Conservation (phyloP, 768 basidiomycete species). For the Suillus tomentosus region DNA sequence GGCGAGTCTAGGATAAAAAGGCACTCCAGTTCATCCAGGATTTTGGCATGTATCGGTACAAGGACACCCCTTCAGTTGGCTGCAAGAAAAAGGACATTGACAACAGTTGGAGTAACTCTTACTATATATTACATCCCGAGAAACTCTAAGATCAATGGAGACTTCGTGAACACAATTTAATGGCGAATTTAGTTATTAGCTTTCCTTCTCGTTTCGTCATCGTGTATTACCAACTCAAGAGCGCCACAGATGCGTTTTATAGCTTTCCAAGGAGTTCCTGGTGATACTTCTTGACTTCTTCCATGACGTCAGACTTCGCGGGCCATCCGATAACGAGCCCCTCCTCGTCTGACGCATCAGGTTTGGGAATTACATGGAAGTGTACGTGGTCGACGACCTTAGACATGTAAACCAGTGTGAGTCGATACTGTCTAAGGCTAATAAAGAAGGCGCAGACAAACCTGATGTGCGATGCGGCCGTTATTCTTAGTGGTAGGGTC, state of each 20-base stretch:
- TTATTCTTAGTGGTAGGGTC: conserved; percentile 54
- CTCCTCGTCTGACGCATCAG: conserved; percentile 55
- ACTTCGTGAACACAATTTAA: neutral
- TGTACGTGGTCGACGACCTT: conserved; percentile 86
- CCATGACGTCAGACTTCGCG: conserved; percentile 18
- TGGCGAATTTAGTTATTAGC: neutral
- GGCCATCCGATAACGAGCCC: conserved; percentile 84
- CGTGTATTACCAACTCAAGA: neutral
- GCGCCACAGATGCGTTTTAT: neutral
- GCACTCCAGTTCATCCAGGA: no score
- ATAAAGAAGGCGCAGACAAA: conserved; percentile 20
- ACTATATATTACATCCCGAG: neutral
- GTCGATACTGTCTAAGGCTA: neutral
- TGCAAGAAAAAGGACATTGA: no score
- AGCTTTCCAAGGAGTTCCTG: conserved; percentile 21
- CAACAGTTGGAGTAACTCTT: no score
- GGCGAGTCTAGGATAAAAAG: neutral
- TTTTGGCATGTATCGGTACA: no score
- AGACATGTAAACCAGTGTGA: neutral
- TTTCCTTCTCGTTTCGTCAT: neutral
- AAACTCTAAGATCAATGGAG: neutral
- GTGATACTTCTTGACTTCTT: conserved; percentile 28
- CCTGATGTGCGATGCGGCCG: conserved; percentile 63
- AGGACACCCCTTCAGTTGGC: no score
- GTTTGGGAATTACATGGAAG: conserved; percentile 95